Evolutionary conservation across 805 yeast genomes (phyloP).

Genomic region (Kurtzmaniella fragi): DNA sequence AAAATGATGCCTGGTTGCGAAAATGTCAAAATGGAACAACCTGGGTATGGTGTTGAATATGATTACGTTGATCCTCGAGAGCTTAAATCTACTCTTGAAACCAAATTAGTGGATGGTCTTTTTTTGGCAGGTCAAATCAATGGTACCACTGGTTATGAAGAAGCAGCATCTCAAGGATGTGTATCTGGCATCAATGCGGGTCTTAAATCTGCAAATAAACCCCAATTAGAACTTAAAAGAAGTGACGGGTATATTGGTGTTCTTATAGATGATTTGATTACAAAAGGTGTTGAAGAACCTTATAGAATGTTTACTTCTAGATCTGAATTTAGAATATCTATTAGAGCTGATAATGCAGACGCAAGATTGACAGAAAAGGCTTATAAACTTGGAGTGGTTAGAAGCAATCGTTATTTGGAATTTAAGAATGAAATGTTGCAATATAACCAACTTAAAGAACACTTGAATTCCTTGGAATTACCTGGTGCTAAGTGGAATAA

Average conservation of each 20-base stretch:
- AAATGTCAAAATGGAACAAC: slow-evolving; percentile 81
- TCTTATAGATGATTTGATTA: slow-evolving; percentile 85
- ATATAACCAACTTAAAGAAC: slow-evolving; percentile 41
- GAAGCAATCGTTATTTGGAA: slow-evolving; percentile 49
- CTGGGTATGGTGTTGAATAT: slow-evolving; percentile 99
- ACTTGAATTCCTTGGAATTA: slow-evolving; percentile 39
- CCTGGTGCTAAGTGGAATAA: slow-evolving; percentile 65
- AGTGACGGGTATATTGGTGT: slow-evolving; percentile 91
- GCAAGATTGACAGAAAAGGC: slow-evolving; percentile 73
- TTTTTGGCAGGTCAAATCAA: slow-evolving; percentile 95
- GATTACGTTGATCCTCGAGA: slow-evolving; percentile 95
- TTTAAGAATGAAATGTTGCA: slow-evolving; percentile 40
- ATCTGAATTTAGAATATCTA: slow-evolving; percentile 86
- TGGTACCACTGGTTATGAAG: slow-evolving; percentile 99
- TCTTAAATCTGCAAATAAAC: slow-evolving; percentile 37
- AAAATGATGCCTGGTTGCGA: slow-evolving; percentile 83
- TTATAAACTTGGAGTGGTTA: slow-evolving; percentile 58
- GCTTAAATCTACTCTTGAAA: slow-evolving; percentile 69
- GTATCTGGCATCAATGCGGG: slow-evolving; percentile 97
- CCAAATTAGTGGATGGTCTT: slow-evolving; percentile 72
- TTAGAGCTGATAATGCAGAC: slow-evolving; percentile 94
- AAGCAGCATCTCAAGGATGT: slow-evolving; percentile 96
- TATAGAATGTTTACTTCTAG: slow-evolving; percentile 97
- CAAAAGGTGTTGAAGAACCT: slow-evolving; percentile 96
- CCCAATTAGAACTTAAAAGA: slow-evolving; percentile 54